Percentiles rank a stretch among this genome's conserved stretches.
Conservation (phyloP, 495 filamentous ascomycete species). For the Penicillium coprophilum region DNA sequence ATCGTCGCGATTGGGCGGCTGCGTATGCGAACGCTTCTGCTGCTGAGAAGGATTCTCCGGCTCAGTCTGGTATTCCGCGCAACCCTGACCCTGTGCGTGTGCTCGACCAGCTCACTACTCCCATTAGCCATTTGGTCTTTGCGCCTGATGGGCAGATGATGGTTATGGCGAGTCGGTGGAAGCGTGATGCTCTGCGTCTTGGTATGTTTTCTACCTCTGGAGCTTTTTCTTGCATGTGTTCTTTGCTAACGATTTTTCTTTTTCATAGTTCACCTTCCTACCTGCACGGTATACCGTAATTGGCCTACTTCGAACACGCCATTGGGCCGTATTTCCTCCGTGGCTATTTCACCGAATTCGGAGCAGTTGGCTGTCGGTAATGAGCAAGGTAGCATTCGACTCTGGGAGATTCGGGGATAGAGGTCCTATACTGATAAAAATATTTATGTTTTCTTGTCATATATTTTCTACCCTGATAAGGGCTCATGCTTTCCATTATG, state of each 20-base stretch:
- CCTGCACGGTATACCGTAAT: constrained; percentile 90
- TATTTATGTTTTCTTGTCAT: constrained; percentile 14
- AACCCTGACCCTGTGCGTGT: constrained; percentile 66
- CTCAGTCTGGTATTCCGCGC: constrained; percentile 52
- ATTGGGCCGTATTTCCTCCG: constrained; percentile 75
- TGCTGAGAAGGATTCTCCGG: constrained; percentile 34
- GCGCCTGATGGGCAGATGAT: constrained; percentile 86
- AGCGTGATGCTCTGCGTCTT: constrained; percentile 82
- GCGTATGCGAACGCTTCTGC: constrained; percentile 28
- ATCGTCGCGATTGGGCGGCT: constrained; percentile 63
- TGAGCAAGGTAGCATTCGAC: constrained; percentile 76
- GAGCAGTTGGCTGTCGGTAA: constrained; percentile 80
- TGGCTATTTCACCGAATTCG: constrained; percentile 71
- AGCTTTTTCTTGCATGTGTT: not conserved
- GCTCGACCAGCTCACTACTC: constrained; percentile 84
- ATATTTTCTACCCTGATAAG: not conserved
- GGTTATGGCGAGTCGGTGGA: constrained; percentile 77
- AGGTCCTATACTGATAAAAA: constrained; percentile 19
- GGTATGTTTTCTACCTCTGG: constrained; percentile 33
- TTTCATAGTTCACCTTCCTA: constrained; percentile 78
- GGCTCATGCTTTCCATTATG: not conserved
- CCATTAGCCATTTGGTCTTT: constrained; percentile 73
- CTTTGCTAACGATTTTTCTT: constrained; percentile 17
- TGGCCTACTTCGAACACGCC: constrained; percentile 94
- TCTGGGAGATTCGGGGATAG: constrained; percentile 76